Conservation (phyloP, 352 stramenopile genomes). For the Peronospora farinosa region DNA sequence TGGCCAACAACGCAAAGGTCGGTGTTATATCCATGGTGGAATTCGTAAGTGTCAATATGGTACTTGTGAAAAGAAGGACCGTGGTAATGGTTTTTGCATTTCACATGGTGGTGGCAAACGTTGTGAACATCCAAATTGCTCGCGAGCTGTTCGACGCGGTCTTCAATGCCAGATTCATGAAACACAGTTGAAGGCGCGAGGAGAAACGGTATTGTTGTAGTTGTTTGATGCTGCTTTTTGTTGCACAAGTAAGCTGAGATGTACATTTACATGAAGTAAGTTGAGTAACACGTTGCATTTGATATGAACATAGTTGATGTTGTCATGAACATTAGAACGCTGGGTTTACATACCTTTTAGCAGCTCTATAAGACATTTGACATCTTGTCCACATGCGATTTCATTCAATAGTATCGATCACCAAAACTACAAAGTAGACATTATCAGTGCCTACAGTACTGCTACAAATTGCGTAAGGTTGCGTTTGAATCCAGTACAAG, state of each 20-base stretch:
- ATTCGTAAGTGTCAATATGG: constrained; percentile 75
- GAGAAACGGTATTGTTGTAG: constrained; percentile 18
- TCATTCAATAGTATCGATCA: too few species aligned
- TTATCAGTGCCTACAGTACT: too few species aligned
- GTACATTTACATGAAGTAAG: constrained; percentile 21
- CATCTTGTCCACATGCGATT: too few species aligned
- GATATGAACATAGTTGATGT: neutral
- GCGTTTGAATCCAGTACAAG: too few species aligned
- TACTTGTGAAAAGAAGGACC: constrained; percentile 81
- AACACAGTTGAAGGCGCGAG: constrained; percentile 3
- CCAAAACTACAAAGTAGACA: too few species aligned
- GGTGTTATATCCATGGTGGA: constrained; percentile 78
- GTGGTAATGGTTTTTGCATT: constrained; percentile 74
- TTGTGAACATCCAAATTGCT: constrained; percentile 43
- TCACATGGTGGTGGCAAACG: constrained; percentile 65
- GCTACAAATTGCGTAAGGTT: too few species aligned
- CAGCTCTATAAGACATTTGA: neutral
- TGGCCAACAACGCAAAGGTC: constrained; percentile 75
- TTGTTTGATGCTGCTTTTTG: constrained; percentile 8
- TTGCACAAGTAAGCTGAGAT: constrained; percentile 14
- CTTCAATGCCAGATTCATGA: constrained; percentile 56
- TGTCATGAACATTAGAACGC: constrained; percentile 5
- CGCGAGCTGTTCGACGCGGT: constrained; percentile 50
- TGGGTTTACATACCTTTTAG: neutral
- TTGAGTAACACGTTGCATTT: constrained; percentile 7